Evolutionary conservation across 768 basidiomycete species (phyloP).

Genomic region (Tubosaeta sp.): DNA sequence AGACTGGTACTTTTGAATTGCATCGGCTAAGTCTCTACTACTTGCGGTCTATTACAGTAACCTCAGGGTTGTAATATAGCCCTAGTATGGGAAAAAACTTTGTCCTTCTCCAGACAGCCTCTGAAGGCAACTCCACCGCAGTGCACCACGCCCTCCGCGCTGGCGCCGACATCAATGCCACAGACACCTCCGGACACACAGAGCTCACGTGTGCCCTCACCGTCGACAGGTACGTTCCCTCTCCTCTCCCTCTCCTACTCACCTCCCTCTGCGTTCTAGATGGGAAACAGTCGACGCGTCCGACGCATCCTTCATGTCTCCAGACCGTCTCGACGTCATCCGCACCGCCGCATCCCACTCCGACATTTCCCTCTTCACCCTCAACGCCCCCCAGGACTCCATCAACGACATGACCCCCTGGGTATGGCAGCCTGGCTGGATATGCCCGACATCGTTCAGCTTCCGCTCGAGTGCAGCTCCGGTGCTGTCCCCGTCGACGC

Average conservation of each 20-base stretch:
- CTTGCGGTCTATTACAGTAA: too few species aligned
- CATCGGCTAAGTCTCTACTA: too few species aligned
- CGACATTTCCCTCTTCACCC: conserved; percentile 59
- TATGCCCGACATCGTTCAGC: conserved; percentile 51
- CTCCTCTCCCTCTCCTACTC: neutral
- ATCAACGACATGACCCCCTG: conserved; percentile 71
- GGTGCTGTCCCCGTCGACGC: conserved; percentile 68
- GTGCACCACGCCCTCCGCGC: conserved; percentile 49
- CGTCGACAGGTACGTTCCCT: conserved; percentile 57
- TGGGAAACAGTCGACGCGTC: conserved; percentile 69
- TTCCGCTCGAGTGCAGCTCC: conserved; percentile 59
- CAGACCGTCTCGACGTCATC: conserved; percentile 53
- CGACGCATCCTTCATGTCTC: conserved; percentile 63
- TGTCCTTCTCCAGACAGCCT: conserved; percentile 51
- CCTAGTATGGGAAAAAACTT: too few species aligned
- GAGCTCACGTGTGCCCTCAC: conserved; percentile 67
- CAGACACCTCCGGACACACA: conserved; percentile 57
- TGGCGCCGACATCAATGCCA: conserved; percentile 67
- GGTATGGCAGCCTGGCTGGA: conserved; percentile 80
- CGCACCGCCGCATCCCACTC: conserved; percentile 51
- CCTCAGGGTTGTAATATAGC: too few species aligned
- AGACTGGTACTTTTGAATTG: too few species aligned
- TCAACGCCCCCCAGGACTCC: conserved; percentile 69
- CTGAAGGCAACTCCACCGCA: conserved; percentile 50
- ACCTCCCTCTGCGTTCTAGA: conserved; percentile 31